Conservation (phyloP, 768 basidiomycete species). For the Fibroporia radiculosa region DNA sequence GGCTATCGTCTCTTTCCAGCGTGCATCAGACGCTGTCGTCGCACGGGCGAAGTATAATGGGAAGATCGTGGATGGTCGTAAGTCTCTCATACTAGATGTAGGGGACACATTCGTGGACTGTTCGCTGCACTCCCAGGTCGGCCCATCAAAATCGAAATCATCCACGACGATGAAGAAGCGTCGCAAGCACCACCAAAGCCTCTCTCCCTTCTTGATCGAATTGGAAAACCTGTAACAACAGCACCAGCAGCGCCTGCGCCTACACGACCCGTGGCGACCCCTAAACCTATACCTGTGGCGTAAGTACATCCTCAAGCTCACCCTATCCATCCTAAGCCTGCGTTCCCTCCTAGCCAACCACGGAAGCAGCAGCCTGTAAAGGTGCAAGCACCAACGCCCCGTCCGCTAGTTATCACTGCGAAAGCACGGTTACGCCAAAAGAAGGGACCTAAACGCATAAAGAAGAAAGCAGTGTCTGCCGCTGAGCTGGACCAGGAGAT, state of each 20-base stretch:
- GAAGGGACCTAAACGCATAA: constrained; percentile 70
- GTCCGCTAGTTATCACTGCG: constrained; percentile 3
- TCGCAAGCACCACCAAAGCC: constrained; percentile 22
- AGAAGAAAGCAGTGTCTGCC: constrained; percentile 40
- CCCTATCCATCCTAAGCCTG: neutral
- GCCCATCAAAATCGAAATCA: constrained; percentile 58
- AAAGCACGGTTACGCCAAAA: constrained; percentile 35
- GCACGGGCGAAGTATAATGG: constrained; percentile 68
- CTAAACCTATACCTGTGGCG: neutral
- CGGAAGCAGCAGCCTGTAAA: constrained; percentile 2
- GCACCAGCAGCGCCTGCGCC: neutral
- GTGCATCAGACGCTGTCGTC: constrained; percentile 50
- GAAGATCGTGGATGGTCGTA: constrained; percentile 63
- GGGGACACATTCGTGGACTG: constrained; percentile 4
- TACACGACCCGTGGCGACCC: neutral
- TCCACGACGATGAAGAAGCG: constrained; percentile 37
- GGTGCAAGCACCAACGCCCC: no score
- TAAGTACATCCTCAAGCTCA: constrained; percentile 1
- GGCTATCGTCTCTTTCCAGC: constrained; percentile 66
- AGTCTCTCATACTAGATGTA: constrained; percentile 16
- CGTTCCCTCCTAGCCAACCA: neutral
- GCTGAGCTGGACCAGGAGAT: constrained; percentile 72
- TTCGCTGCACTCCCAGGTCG: constrained; percentile 35
- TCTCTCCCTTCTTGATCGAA: constrained; percentile 29
- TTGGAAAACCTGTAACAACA: constrained; percentile 19